Conservation (phyloP, 179 eudicot genomes). For the Patellifolia procumbens region DNA sequence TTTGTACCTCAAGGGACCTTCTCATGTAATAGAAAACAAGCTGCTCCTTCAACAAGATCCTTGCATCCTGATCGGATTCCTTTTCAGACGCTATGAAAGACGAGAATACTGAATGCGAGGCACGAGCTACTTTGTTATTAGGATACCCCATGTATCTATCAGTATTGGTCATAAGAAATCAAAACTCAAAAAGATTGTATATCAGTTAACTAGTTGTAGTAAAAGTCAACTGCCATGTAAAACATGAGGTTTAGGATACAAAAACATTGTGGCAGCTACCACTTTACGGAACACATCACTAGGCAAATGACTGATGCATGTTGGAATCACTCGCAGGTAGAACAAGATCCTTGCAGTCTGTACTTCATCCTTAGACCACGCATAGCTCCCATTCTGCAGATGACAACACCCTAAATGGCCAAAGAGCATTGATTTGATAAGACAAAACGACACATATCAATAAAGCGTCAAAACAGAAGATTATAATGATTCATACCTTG, state of each 20-base stretch:
- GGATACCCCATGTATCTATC: constrained; percentile 89
- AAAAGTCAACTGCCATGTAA: constrained; percentile 1
- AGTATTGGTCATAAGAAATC: constrained; percentile 43
- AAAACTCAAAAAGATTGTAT: constrained; percentile 4
- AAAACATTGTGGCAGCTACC: constrained; percentile 84
- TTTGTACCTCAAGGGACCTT: constrained; percentile 80
- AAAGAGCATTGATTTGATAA: constrained; percentile 12
- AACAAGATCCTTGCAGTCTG: constrained; percentile 89
- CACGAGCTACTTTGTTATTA: constrained; percentile 72
- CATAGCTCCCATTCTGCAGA: constrained; percentile 44
- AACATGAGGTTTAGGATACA: constrained; percentile 64
- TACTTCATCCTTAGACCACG: constrained; percentile 84
- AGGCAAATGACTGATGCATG: constrained; percentile 71
- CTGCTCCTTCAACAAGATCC: constrained; percentile 75
- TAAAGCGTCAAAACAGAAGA: background rate
- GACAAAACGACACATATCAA: too few relatives aligned
- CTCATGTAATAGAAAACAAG: constrained; percentile 87
- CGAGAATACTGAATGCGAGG: constrained; percentile 74
- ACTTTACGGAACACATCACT: constrained; percentile 53
- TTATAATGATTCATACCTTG: constrained; percentile 33
- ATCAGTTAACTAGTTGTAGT: background rate
- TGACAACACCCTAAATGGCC: constrained; percentile 43
- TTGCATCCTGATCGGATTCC: constrained; percentile 56
- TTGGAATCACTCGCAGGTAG: constrained; percentile 83
- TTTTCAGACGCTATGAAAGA: constrained; percentile 81